phyloP scores from a whole-genome alignment of 2,329 filamentous ascomycete species.

The Helotiales sp. region DNA sequence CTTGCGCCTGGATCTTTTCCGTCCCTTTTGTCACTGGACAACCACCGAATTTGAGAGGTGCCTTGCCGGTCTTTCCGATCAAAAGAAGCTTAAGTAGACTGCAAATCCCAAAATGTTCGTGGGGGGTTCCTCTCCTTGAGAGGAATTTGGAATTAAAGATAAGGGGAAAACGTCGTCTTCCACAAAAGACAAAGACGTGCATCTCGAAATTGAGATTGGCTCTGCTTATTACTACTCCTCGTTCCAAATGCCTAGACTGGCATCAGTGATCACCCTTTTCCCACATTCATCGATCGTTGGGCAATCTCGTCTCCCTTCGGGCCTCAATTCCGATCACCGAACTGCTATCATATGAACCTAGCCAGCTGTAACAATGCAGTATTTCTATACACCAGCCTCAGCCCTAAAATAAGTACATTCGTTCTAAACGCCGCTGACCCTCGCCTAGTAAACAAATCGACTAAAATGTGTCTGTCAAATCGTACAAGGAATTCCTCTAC shows the following conservation, averaged over 20 bases:
- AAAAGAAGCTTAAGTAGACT: background rate
- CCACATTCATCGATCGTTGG: background rate
- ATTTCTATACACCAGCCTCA: conserved; percentile 31
- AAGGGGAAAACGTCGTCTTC: background rate
- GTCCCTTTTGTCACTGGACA: background rate
- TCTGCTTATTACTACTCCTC: background rate
- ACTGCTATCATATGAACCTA: background rate
- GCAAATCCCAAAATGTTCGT: background rate
- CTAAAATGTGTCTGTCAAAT: conserved; percentile 28
- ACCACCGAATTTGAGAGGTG: background rate
- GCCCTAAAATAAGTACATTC: conserved; percentile 35
- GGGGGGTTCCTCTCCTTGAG: background rate
- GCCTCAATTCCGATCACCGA: background rate
- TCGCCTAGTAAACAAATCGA: conserved; percentile 19
- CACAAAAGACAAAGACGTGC: background rate
- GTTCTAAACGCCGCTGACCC: conserved; percentile 34
- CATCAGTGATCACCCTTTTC: background rate
- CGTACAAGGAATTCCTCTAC: conserved; percentile 36
- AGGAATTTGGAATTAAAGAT: background rate
- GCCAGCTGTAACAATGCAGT: conserved; percentile 1
- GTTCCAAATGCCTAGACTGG: background rate
- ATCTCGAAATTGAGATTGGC: background rate
- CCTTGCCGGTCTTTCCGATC: background rate
- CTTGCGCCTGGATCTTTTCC: background rate
- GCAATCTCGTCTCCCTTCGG: background rate